Percentiles rank a stretch among this genome's conserved stretches.
phyloP scores from a whole-genome alignment of 257 asterid genomes.

The Ocimum tenuiflorum region DNA sequence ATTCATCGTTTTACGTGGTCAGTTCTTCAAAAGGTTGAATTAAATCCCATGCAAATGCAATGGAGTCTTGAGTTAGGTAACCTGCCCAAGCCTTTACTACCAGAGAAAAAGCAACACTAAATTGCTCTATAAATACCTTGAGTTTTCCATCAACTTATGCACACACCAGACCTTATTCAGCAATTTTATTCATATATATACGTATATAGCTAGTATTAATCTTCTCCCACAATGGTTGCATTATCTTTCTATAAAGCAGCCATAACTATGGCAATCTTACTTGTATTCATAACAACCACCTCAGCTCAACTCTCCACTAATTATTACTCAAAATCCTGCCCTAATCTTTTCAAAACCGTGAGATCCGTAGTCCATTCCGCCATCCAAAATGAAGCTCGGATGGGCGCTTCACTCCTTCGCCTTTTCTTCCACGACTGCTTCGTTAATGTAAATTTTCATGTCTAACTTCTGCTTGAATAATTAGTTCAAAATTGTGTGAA shows the following conservation, averaged over 20 bases:
- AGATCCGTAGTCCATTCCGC: slow-evolving; percentile 49
- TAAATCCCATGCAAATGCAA: slow-evolving; percentile 50
- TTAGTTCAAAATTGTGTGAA: not conserved
- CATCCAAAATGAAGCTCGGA: slow-evolving; percentile 55
- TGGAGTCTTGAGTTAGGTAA: slow-evolving; percentile 55
- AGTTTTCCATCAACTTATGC: not conserved
- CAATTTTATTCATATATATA: too few relatives aligned
- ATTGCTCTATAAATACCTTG: slow-evolving; percentile 31
- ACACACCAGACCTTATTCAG: not conserved
- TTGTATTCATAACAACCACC: slow-evolving; percentile 35
- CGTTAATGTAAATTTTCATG: slow-evolving; percentile 46
- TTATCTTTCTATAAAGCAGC: slow-evolving; percentile 24
- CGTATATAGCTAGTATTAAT: not conserved
- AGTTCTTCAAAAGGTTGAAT: slow-evolving; percentile 26
- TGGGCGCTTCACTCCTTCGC: slow-evolving; percentile 95
- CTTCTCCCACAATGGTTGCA: slow-evolving; percentile 39
- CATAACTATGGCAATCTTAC: slow-evolving; percentile 29
- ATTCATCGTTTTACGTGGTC: slow-evolving; percentile 20
- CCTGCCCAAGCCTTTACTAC: slow-evolving; percentile 40
- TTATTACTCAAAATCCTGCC: slow-evolving; percentile 61
- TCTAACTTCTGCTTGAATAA: not conserved
- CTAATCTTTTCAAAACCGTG: slow-evolving; percentile 41
- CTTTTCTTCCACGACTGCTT: slow-evolving; percentile 87
- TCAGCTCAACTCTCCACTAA: slow-evolving; percentile 63
- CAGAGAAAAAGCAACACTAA: slow-evolving; percentile 12